Conservation (phyloP, 306 rosid species). For the Rosa rugosa region DNA sequence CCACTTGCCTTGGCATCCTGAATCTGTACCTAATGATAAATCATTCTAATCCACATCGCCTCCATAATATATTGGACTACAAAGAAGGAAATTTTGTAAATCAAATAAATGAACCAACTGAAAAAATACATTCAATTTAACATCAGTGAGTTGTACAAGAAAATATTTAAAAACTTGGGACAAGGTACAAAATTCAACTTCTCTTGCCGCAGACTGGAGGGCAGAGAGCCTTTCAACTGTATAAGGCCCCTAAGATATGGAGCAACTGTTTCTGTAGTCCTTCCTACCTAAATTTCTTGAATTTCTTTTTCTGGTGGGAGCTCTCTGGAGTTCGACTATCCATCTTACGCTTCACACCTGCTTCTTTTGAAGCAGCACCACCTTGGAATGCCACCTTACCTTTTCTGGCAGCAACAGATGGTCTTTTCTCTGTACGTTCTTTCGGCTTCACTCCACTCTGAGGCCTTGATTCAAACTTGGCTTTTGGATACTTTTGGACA, state of each 20-base stretch:
- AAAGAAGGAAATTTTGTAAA: not conserved
- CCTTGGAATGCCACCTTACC: constrained; percentile 39
- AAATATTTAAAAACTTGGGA: not conserved
- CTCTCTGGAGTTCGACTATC: constrained; percentile 75
- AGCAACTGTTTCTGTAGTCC: not conserved
- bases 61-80: not conserved
- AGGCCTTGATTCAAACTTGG: constrained; percentile 16
- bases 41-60: not conserved
- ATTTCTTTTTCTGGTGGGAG: constrained; percentile 45
- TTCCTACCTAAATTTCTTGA: constrained; percentile 51
- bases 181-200: not conserved
- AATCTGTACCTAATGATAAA: not conserved
- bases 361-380: constrained; percentile 46
- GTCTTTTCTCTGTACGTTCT: constrained; percentile 60
- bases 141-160: not conserved
- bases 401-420: constrained; percentile 84
- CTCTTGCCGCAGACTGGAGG: not conserved
- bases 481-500: constrained; percentile 44
- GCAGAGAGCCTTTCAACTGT: constrained; percentile 2
- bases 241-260: not conserved
- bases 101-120: not conserved
- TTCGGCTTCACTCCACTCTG: constrained; percentile 38
- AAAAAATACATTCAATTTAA: not conserved
- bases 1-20: not conserved
- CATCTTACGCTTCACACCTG: constrained; percentile 73